Evolutionary conservation across 352 stramenopile species (phyloP).

Genomic region (Globisporangium nagaii): DNA sequence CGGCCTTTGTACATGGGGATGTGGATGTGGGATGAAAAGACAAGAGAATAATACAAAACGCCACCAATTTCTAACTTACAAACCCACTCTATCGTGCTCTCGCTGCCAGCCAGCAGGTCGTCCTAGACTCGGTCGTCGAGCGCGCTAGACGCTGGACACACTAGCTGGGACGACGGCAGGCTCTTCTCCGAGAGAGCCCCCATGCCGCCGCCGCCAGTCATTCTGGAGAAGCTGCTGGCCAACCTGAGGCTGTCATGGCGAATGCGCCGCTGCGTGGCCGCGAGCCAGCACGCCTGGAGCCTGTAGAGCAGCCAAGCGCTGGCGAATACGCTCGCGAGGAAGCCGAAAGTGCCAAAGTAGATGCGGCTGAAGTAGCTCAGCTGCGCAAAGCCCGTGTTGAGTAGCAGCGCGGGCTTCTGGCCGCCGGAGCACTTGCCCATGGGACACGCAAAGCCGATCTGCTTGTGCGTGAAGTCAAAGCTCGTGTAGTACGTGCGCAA

Average conservation of each 20-base stretch:
- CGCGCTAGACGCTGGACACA: too few relatives aligned
- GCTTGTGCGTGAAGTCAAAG: conserved; percentile 23
- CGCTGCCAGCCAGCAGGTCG: too few relatives aligned
- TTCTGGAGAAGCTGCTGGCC: neutral
- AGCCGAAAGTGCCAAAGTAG: conserved; percentile 2
- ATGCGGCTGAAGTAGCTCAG: conserved; percentile 5
- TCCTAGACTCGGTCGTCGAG: too few relatives aligned
- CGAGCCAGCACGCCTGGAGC: neutral
- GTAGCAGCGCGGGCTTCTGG: conserved; percentile 1
- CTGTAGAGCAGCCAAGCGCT: neutral
- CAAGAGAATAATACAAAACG: too few relatives aligned
- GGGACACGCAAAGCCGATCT: conserved; percentile 29
- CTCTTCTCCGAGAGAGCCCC: too few relatives aligned
- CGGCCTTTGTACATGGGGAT: too few relatives aligned
- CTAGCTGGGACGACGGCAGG: too few relatives aligned
- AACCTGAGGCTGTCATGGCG: too few relatives aligned
- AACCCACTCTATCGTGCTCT: too few relatives aligned
- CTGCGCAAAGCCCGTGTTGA: conserved; percentile 5
- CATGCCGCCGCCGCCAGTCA: neutral
- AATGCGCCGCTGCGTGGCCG: neutral
- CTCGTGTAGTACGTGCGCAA: conserved; percentile 35
- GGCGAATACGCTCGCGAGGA: neutral
- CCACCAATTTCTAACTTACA: too few relatives aligned
- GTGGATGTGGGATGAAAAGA: too few relatives aligned
- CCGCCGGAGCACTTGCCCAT: neutral